Evolutionary conservation across 2,329 filamentous ascomycete genomes (phyloP).

Genomic region (Penicillium nordicum): DNA sequence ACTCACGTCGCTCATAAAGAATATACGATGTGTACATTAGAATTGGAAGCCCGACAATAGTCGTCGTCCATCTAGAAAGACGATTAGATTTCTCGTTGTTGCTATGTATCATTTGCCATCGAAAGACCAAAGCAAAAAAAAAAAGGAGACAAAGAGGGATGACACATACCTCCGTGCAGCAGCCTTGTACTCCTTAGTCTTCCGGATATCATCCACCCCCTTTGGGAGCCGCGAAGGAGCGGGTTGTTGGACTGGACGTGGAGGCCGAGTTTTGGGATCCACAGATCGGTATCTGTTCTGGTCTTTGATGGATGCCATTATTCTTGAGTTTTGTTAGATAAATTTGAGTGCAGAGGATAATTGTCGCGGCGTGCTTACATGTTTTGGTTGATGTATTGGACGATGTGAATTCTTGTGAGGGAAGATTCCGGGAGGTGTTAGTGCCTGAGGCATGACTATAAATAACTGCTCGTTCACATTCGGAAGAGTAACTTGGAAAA

Average conservation of each 20-base stretch:
- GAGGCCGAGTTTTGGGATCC: conserved; percentile 11
- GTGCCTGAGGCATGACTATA: conserved; percentile 1
- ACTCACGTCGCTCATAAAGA: conserved; percentile 34
- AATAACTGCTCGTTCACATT: neutral
- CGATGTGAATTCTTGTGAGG: neutral
- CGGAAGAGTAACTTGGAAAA: neutral
- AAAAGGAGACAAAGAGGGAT: neutral
- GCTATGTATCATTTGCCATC: neutral
- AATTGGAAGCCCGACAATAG: conserved; percentile 34
- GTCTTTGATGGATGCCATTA: neutral
- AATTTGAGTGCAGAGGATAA: neutral
- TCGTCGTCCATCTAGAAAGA: conserved; percentile 29
- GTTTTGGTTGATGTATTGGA: neutral
- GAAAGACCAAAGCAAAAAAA: neutral
- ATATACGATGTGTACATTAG: conserved; percentile 33
- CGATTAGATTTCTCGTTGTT: neutral
- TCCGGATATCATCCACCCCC: conserved; percentile 32
- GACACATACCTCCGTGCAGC: conserved; percentile 36
- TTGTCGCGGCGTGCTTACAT: neutral
- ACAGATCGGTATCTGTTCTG: conserved; percentile 18
- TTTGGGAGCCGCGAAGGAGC: conserved; percentile 4
- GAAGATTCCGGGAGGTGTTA: neutral
- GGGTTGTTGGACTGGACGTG: conserved; percentile 10
- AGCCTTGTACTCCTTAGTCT: conserved; percentile 42
- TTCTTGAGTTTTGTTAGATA: neutral